Evolutionary conservation across 345 rosid genomes (phyloP), one percentile per base, ranked within the genome.

Genomic region (Camelina hispida): DNA sequence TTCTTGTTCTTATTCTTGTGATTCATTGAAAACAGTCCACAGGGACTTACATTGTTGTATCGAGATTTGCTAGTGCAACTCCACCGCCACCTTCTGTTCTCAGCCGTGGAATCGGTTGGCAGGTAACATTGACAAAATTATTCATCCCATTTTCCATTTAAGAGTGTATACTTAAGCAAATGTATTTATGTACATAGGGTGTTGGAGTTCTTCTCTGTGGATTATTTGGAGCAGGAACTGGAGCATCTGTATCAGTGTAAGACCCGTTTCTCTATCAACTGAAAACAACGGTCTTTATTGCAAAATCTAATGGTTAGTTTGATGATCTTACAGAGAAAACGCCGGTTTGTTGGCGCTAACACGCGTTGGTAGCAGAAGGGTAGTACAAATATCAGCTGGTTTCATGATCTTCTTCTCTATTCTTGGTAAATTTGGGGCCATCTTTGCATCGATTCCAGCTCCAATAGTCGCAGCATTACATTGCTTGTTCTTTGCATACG

Each of bases 31-130:
- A 76, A 80, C 85, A 94, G 98, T 94, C 98, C 25, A 90, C 97
- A 5, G 97, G 98, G 38, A 87, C 86, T 71, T 94, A 90, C 86
- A 80, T 90, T 74, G 92, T 89, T 50, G 91, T 90, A 12, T 83
- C 98, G 5, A 88, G 96, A 73, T 94, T 84, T 77, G 95, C 98
- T 51, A 87, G 96, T 66, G 96, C 98, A 53, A 94, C 98, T 25
- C 98, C 97, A 4, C 47, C 93, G 28, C 97, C 97, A 20, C 97
- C 98, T 75, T 91, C 98, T 50, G 80, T 94, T 68, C 88, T 94
- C 42, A 94, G 97, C 86, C 97, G 96, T 4, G 98, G 98, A 18
- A 83, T 94, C 66, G 96, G 98, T 79, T 94, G 98, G 98, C 98
- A 94, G 97, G 98, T 94, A 85, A 61, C 7, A 15, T 2, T 40